phyloP scores from a whole-genome alignment of 805 yeast species.

The Wickerhamomyces strasburgensis region DNA sequence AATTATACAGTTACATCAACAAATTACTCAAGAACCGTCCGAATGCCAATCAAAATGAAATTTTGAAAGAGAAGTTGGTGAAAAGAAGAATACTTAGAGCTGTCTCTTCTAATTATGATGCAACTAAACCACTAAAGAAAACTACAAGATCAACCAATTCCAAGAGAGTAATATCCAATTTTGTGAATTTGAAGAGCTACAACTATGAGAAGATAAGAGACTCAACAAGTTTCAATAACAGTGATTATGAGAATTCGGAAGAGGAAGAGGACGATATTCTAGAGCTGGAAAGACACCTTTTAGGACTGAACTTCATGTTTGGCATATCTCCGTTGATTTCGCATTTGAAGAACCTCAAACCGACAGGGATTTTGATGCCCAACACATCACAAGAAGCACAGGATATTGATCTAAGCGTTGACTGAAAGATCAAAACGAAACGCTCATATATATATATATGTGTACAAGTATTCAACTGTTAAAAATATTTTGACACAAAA shows the following conservation, averaged over 20 bases:
- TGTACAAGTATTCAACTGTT: too few relatives aligned
- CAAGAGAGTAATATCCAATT: conserved; percentile 15
- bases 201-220: too few relatives aligned
- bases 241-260: conserved; percentile 7
- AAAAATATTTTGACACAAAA: too few relatives aligned
- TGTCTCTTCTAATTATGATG: conserved; percentile 9
- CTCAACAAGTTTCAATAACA: conserved; percentile 10
- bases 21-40: conserved; percentile 18
- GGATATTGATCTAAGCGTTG: conserved; percentile 5
- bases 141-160: background rate
- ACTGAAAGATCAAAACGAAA: too few relatives aligned
- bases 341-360: background rate
- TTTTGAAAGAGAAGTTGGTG: conserved; percentile 24
- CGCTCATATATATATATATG: too few relatives aligned
- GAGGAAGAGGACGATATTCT: conserved; percentile 3
- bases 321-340: conserved; percentile 6
- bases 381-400: background rate
- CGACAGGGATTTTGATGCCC: background rate
- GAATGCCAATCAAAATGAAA: conserved; percentile 15
- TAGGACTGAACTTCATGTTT: conserved; percentile 3
- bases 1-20: conserved; percentile 24
- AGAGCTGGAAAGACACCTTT: conserved; percentile 2
- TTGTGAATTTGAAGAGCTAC: conserved; percentile 14
- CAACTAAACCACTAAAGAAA: too few relatives aligned
- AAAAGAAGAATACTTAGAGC: conserved; percentile 22